These are phyloP conservation scores for Amauroascus verrucosus DNA, from an alignment of 2,329 filamentous ascomycete species.

Conservation along the genomic window DNA sequence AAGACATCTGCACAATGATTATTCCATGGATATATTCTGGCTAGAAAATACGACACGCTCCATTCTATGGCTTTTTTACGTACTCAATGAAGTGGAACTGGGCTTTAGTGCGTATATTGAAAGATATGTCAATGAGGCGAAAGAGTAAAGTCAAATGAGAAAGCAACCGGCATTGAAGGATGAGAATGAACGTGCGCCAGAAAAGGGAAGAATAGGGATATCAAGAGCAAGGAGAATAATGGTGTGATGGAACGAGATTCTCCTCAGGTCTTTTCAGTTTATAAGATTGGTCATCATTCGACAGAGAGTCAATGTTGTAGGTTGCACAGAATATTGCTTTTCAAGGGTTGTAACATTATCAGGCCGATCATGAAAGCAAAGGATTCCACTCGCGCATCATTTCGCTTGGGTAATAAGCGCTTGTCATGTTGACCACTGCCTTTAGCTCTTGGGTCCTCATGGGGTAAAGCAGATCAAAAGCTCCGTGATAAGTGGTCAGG, in stretches of 20 bases:
- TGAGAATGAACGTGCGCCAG: too few relatives aligned
- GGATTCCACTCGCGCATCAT: conserved; percentile 1
- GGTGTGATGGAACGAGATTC: not conserved
- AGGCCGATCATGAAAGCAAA: not conserved
- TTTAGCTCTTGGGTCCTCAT: conserved; percentile 38
- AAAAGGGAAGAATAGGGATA: not conserved
- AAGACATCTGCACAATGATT: too few relatives aligned
- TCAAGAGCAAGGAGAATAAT: not conserved
- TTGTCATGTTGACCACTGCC: conserved; percentile 31
- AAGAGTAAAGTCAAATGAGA: too few relatives aligned
- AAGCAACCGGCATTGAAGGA: too few relatives aligned
- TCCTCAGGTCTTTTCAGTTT: conserved; percentile 42
- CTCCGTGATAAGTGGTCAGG: conserved; percentile 29
- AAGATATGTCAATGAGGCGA: too few relatives aligned
- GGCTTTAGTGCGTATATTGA: too few relatives aligned
- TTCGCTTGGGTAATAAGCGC: not conserved
- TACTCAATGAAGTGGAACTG: too few relatives aligned
- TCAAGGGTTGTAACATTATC: not conserved
- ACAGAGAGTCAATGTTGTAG: conserved; percentile 12
- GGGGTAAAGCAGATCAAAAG: conserved; percentile 32
- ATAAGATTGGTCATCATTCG: conserved; percentile 32
- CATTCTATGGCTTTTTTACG: too few relatives aligned
- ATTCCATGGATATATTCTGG: too few relatives aligned
- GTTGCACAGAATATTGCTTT: conserved; percentile 5
- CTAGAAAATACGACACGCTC: too few relatives aligned